Percentiles rank a stretch among this genome's conserved stretches.
Evolutionary conservation across 1,284 basidiomycete genomes (phyloP).

Genomic region (Ceratobasidium theobromae): DNA sequence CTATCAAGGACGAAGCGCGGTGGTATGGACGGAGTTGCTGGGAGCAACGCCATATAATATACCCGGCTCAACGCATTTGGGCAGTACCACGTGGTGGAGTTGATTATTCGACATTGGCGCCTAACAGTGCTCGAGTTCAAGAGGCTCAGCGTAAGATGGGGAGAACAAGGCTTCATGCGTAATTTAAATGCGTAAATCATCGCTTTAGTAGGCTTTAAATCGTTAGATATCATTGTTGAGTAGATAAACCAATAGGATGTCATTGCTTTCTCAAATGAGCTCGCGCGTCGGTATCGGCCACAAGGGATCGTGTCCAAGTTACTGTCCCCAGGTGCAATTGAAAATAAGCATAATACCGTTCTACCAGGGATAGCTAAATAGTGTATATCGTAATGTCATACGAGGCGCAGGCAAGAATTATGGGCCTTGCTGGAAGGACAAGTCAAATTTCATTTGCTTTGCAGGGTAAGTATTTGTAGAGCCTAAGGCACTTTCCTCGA

Average conservation of each 20-base stretch:
- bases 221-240: too few relatives aligned
- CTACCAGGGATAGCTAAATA: background rate
- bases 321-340: slow-evolving; percentile 30
- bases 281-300: slow-evolving; percentile 32
- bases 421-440: slow-evolving; percentile 51
- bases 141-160: slow-evolving; percentile 4
- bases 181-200: slow-evolving; percentile 3
- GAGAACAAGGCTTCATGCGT: background rate
- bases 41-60: too few relatives aligned
- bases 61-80: slow-evolving; percentile 6
- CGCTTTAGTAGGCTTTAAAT: background rate
- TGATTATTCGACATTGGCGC: slow-evolving; percentile 1
- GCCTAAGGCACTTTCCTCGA: background rate
- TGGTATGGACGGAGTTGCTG: too few relatives aligned
- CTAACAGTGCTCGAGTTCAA: slow-evolving; percentile 1
- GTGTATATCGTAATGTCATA: background rate
- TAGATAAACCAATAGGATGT: too few relatives aligned
- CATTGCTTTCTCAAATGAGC: slow-evolving; percentile 31
- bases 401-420: slow-evolving; percentile 42
- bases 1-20: too few relatives aligned
- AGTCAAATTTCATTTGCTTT: slow-evolving; percentile 11
- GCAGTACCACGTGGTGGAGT: background rate
- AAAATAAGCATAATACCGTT: background rate
- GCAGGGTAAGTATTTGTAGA: background rate
- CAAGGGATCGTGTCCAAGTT: slow-evolving; percentile 35